Evolutionary conservation across 495 filamentous ascomycete species (phyloP), one percentile per base, ranked within the genome.

Genomic region (Penicillium canescens): DNA sequence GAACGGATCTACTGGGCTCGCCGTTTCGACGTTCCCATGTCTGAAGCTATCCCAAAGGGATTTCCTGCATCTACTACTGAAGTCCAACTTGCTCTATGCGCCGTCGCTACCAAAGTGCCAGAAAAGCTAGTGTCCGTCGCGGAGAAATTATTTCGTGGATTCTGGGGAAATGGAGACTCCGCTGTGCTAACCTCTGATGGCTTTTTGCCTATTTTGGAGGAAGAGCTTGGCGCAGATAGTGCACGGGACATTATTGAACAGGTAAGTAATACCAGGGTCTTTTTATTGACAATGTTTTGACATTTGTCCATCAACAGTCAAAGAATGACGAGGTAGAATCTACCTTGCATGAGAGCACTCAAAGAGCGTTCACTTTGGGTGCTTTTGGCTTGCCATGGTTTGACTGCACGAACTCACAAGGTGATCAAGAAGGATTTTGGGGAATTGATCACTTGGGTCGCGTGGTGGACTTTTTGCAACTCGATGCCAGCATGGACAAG

Each of bases 301-400:
- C 6, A 18, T 44, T 1, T 6, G 4, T 6, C 8, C n/a, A n/a
- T 45, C 6, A 35, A 28, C 34, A 53, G 50, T 24, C 34, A 11
- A 39, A 40, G 3, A 14, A 13, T 12, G 2, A 7, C n/a, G 26
- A 45, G n/a, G 7, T 34, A 13, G 50, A 58, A 31, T 23, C 6
- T 14, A 14, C 35, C 4, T 40, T 60, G 42, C 20, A 47, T 6
- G 42, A 41, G 10, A 56, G 38, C 16, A 63, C 60, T 12, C 44
- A 60, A 20, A 39, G 13, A 9, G 60, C 47, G 0, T 54, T 60
- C 23, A 36, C 24, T 0, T 40, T 47, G 3, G 60, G 63, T 4
- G 63, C 79, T 2, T 89, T 89, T 67, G 86, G 86, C 10, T 54
- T 89, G 49, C 86, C 86, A 0, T 89, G 84, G 83, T 76, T 84